phyloP scores from a whole-genome alignment of 176 grass and related monocot genomes.

The Eragrostis nindensis region DNA sequence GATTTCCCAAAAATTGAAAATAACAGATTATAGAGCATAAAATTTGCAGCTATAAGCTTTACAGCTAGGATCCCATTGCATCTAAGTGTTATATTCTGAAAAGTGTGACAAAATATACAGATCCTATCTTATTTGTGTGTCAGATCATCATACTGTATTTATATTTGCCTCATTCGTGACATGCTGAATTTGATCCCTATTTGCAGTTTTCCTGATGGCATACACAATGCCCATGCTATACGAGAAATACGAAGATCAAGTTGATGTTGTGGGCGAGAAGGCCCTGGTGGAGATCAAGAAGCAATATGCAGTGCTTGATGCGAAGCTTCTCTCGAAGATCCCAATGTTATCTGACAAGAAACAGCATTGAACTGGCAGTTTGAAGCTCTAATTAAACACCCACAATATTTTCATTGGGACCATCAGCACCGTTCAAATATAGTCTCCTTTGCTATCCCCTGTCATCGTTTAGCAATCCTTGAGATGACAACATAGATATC shows the following conservation, averaged over 20 bases:
- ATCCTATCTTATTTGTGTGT: background rate
- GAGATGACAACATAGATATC: slow-evolving; percentile 29
- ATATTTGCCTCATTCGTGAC: background rate
- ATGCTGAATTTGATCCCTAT: background rate
- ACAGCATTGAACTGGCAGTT: slow-evolving; percentile 49
- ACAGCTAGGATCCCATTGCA: background rate
- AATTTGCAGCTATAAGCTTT: too few species aligned
- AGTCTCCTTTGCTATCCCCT: slow-evolving; percentile 6
- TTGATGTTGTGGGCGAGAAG: slow-evolving; percentile 67
- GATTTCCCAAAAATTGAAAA: too few species aligned
- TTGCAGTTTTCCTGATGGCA: slow-evolving; percentile 68
- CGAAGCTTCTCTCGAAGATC: slow-evolving; percentile 74
- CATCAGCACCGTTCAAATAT: slow-evolving; percentile 20
- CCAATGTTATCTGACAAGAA: slow-evolving; percentile 65
- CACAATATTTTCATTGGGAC: background rate
- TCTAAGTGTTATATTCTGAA: background rate
- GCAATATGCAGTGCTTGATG: slow-evolving; percentile 60
- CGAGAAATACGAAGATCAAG: slow-evolving; percentile 81
- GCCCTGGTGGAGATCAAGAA: slow-evolving; percentile 70
- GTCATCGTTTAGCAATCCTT: slow-evolving; percentile 15
- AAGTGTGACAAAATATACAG: background rate
- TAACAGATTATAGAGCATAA: too few species aligned
- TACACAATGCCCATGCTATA: slow-evolving; percentile 78
- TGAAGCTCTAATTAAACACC: background rate
- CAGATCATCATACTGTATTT: background rate